phyloP scores from a whole-genome alignment of 805 yeast genomes.

The Saccharomycopsis fodiens region DNA sequence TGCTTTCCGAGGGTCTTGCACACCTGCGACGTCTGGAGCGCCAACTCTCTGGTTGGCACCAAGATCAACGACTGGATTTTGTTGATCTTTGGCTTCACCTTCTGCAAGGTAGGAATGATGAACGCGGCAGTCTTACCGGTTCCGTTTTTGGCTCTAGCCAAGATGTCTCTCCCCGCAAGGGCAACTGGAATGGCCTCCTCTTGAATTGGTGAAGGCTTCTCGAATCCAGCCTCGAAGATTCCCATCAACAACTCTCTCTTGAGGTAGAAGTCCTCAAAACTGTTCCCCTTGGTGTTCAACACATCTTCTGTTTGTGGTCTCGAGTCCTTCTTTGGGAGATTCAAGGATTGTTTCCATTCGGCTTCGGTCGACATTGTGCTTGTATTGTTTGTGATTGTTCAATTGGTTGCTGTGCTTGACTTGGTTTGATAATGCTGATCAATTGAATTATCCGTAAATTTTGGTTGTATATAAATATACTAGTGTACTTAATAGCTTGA shows the following conservation, averaged over 20 bases:
- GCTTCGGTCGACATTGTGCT: slow-evolving; percentile 5
- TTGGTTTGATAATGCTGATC: too few relatives aligned
- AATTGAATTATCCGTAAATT: too few relatives aligned
- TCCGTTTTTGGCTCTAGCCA: slow-evolving; percentile 97
- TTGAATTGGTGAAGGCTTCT: slow-evolving; percentile 95
- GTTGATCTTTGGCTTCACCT: slow-evolving; percentile 72
- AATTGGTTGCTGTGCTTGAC: too few relatives aligned
- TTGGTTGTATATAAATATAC: background rate
- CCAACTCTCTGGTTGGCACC: slow-evolving; percentile 97
- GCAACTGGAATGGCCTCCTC: slow-evolving; percentile 97
- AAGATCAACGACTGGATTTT: slow-evolving; percentile 87
- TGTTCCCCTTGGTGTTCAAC: slow-evolving; percentile 77
- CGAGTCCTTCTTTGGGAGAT: slow-evolving; percentile 77
- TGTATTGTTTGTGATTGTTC: too few relatives aligned
- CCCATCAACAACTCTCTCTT: slow-evolving; percentile 96
- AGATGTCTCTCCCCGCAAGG: slow-evolving; percentile 86
- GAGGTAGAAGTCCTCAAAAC: slow-evolving; percentile 86
- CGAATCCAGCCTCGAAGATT: slow-evolving; percentile 97
- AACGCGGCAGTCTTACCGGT: slow-evolving; percentile 99
- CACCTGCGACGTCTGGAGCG: slow-evolving; percentile 95
- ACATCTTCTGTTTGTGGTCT: slow-evolving; percentile 98
- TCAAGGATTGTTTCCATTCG: slow-evolving; percentile 70
- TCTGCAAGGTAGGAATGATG: slow-evolving; percentile 87
- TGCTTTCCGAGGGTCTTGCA: slow-evolving; percentile 94
- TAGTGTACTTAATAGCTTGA: background rate